Evolutionary conservation across 352 stramenopile genomes (phyloP), one percentile per base, ranked within the genome.

Genomic region (Phytophthora hibernalis): DNA sequence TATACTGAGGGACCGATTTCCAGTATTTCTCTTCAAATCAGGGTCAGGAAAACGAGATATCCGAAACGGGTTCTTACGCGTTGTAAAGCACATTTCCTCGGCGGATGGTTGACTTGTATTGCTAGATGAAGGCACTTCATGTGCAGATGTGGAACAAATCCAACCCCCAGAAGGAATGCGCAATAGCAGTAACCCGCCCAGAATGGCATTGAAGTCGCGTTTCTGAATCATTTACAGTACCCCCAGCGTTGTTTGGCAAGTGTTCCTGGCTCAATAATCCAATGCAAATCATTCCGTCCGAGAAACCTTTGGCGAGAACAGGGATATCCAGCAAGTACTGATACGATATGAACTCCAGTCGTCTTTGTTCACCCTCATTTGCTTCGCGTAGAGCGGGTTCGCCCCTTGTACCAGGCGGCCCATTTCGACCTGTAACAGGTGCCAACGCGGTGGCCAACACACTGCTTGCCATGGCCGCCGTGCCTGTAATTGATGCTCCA

Each of bases 31-130:
- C 7, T 77, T 70, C 20, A 77, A 54, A 18, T 60, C 52, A 16
- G 70, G 37, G 2, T 71, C 61, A 44, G 65, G 63, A 47, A 90
- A 89, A 6, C 82, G 62, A 28, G 82, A 79, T 9, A 71, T 74
- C 60, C 87, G 82, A 37, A 93, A 93, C 2, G 75, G 85, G 33
- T 91, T 93, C 54, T 77, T 82, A 21, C 86, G 71, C 2, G 72
- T 82, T 45, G 72, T 65, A n/a, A 91, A 63, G 33, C 58, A 40
- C 18, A 26, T 54, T 31, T 76, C 54, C 5, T 72, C 57, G 24
- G 37, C 33, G 16, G 20, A 30, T 33, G 20, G 18, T 28, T 63
- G 61, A 12, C 12, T 58, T 53, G 30, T 11, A 30, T 48, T 61
- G 12, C 8, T 42, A 8, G 57, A 15, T 13, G 43, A 56, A 28